These are phyloP conservation scores for Hydrangea macrophylla DNA, from an alignment of 148 eudicot genomes.

Conservation along the genomic window DNA sequence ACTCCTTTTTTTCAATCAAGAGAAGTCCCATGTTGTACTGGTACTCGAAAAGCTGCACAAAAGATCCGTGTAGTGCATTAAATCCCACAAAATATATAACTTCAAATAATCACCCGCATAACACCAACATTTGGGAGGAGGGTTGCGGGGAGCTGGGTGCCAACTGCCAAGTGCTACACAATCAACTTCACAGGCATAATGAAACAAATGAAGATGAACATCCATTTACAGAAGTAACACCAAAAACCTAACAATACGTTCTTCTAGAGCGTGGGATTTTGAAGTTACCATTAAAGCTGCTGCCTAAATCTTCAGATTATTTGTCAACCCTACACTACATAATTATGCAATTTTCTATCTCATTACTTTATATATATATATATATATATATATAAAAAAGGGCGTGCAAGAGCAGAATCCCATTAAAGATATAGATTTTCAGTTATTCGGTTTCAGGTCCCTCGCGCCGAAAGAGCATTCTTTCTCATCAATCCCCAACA, in stretches of 20 bases:
- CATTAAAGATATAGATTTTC: background rate
- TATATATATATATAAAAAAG: no score
- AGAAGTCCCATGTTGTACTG: conserved; percentile 99
- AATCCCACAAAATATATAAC: background rate
- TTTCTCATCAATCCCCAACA: background rate
- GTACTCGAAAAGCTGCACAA: conserved; percentile 80
- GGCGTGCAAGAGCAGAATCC: background rate
- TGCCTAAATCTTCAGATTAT: background rate
- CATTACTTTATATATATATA: no score
- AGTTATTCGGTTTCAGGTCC: background rate
- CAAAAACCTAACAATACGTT: no score
- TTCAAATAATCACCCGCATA: background rate
- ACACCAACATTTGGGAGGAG: background rate
- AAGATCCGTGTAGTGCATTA: conserved; percentile 1
- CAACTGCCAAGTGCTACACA: no score
- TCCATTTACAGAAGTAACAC: background rate
- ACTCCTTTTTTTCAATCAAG: conserved; percentile 89
- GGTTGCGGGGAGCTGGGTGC: no score
- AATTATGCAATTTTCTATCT: no score
- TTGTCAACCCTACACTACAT: background rate
- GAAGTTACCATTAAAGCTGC: no score
- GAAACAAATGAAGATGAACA: no score
- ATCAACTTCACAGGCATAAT: no score
- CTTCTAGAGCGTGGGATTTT: no score
- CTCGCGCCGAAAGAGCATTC: background rate